Percentiles rank a stretch among this genome's conserved stretches.
phyloP scores from a whole-genome alignment of 208 protist genomes.

The Angomonas deanei region DNA sequence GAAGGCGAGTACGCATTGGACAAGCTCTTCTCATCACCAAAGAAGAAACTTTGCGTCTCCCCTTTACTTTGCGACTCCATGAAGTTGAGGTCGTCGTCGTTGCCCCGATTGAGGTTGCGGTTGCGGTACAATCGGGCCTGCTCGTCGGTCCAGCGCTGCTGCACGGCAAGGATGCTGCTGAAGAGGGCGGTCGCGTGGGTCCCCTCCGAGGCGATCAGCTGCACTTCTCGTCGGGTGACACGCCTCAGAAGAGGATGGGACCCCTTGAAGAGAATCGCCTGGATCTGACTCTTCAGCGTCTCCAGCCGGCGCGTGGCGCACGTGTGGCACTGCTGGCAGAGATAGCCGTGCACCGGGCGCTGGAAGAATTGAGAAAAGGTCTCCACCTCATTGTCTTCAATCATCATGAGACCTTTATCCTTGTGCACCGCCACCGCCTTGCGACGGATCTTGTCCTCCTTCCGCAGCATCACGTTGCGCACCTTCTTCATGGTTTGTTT shows the following conservation, averaged over 20 bases:
- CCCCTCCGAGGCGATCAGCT: conserved; percentile 14
- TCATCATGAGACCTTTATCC: conserved; percentile 73
- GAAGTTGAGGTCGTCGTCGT: background rate
- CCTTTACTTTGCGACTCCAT: background rate
- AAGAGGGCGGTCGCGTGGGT: conserved; percentile 14
- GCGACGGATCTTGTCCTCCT: conserved; percentile 36
- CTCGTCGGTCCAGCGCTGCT: conserved; percentile 10
- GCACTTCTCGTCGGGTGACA: conserved; percentile 17
- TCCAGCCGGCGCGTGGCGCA: conserved; percentile 61
- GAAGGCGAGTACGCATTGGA: background rate
- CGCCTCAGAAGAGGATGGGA: conserved; percentile 54
- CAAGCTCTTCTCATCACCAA: background rate
- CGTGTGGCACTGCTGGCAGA: conserved; percentile 69
- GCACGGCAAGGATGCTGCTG: conserved; percentile 18
- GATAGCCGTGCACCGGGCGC: conserved; percentile 69
- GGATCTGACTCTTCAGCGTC: conserved; percentile 57
- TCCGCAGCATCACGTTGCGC: conserved; percentile 51
- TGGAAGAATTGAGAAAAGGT: conserved; percentile 79
- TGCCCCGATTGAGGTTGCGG: background rate
- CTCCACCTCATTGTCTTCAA: conserved; percentile 79
- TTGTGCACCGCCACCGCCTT: conserved; percentile 36
- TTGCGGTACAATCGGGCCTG: conserved; percentile 6
- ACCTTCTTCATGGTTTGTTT: conserved; percentile 63
- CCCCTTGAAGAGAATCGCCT: conserved; percentile 54
- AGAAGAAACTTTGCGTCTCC: background rate